These are phyloP conservation scores for Deinandra increscens DNA, from an alignment of 129 eudicot genomes.

Conservation along the genomic window DNA sequence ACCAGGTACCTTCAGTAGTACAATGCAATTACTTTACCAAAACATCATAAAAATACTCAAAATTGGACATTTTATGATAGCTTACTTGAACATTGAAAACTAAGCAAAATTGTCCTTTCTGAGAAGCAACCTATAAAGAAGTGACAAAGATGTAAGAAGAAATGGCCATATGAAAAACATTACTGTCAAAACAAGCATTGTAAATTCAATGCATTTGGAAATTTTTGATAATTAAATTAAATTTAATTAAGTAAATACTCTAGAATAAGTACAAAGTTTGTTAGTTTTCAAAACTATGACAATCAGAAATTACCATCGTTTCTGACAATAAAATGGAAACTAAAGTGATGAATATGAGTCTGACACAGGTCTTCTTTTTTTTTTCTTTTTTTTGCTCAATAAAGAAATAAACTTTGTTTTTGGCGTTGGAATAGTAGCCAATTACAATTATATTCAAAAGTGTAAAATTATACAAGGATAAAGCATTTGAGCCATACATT, in stretches of 20 bases:
- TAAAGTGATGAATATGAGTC: neutral
- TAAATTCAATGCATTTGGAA: neutral
- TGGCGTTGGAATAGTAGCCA: neutral
- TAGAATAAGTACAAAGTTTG: slow-evolving; percentile 3
- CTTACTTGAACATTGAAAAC: slow-evolving; percentile 95
- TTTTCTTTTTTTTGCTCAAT: neutral
- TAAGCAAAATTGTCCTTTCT: slow-evolving; percentile 74
- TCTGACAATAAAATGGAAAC: neutral
- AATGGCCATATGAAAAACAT: neutral
- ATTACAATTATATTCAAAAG: neutral
- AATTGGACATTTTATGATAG: slow-evolving; percentile 14
- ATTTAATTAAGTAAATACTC: neutral
- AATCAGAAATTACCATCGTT: neutral
- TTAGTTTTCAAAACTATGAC: neutral
- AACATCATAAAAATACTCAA: neutral
- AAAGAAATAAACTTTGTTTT: neutral
- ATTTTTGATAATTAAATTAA: neutral
- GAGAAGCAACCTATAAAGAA: slow-evolving; percentile 71
- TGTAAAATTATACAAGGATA: slow-evolving; percentile 1
- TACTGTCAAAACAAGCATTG: neutral
- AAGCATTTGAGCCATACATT: slow-evolving; percentile 6
- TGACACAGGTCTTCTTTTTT: neutral
- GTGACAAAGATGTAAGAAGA: neutral
- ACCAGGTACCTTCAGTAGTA: slow-evolving; percentile 74
- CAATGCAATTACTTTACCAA: slow-evolving; percentile 19